Evolutionary conservation across 345 rosid genomes (phyloP).

Genomic region (Euphorbia tirucalli): DNA sequence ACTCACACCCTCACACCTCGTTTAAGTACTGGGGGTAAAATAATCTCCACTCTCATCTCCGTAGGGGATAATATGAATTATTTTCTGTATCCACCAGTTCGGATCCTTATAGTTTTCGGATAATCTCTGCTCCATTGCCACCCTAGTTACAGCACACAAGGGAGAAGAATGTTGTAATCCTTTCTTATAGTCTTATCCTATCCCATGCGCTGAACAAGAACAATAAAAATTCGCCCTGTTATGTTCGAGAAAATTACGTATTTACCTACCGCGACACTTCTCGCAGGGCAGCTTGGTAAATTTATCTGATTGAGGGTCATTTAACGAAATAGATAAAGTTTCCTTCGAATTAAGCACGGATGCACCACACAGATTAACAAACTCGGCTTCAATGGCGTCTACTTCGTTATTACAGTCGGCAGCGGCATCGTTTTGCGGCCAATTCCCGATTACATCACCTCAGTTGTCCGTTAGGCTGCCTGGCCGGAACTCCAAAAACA

Average conservation of each 20-base stretch:
- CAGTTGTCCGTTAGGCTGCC: constrained; percentile 34
- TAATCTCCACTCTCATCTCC: no score
- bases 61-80: no score
- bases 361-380: background rate
- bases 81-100: no score
- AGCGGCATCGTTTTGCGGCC: constrained; percentile 58
- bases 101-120: no score
- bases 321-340: background rate
- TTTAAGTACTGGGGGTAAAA: no score
- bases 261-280: background rate
- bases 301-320: background rate
- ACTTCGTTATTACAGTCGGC: constrained; percentile 51
- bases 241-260: background rate
- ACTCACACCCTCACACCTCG: no score
- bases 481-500: constrained; percentile 27
- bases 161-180: no score
- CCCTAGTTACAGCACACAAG: no score
- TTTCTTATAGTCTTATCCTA: background rate
- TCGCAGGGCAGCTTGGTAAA: constrained; percentile 6
- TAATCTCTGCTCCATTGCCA: no score
- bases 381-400: constrained; percentile 39
- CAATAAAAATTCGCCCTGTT: background rate
- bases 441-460: constrained; percentile 34
- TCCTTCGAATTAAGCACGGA: background rate
- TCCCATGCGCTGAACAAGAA: background rate